Conservation (phyloP, 2,329 filamentous ascomycete species). For the Fusarium sp. region DNA sequence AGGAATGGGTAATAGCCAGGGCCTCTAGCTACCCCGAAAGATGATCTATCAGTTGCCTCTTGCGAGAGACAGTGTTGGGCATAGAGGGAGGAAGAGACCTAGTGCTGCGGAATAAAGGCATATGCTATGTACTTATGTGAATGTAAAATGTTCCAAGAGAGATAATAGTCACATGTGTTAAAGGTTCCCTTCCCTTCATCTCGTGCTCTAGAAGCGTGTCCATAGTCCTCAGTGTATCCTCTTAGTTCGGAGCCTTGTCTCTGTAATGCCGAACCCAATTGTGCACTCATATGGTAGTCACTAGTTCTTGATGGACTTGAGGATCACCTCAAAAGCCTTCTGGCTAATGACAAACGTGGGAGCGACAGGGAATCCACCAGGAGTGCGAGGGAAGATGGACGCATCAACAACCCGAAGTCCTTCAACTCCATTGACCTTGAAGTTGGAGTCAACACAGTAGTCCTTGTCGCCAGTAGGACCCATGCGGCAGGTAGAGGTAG, state of each 20-base stretch:
- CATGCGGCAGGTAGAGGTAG: slow-evolving; percentile 66
- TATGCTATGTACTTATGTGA: background rate
- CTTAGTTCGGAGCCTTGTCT: background rate
- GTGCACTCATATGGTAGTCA: background rate
- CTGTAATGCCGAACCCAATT: background rate
- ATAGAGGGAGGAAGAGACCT: background rate
- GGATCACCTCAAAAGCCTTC: slow-evolving; percentile 16
- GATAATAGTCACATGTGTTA: background rate
- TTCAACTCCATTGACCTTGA: slow-evolving; percentile 65
- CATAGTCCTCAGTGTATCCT: background rate
- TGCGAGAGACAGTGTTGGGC: background rate
- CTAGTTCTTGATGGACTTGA: background rate
- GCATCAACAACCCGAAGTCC: slow-evolving; percentile 71
- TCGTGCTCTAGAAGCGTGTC: background rate
- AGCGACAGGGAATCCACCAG: slow-evolving; percentile 25
- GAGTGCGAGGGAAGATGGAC: slow-evolving; percentile 60
- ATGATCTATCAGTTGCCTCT: background rate
- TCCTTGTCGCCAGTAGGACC: slow-evolving; percentile 63
- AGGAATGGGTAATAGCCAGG: background rate
- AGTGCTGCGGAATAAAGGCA: background rate
- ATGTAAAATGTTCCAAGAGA: background rate
- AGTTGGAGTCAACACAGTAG: slow-evolving; percentile 67
- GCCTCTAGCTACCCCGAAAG: background rate
- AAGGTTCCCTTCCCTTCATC: background rate
- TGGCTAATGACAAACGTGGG: slow-evolving; percentile 32